Evolutionary conservation across 306 rosid genomes (phyloP).

Genomic region (Malus sylvestris): DNA sequence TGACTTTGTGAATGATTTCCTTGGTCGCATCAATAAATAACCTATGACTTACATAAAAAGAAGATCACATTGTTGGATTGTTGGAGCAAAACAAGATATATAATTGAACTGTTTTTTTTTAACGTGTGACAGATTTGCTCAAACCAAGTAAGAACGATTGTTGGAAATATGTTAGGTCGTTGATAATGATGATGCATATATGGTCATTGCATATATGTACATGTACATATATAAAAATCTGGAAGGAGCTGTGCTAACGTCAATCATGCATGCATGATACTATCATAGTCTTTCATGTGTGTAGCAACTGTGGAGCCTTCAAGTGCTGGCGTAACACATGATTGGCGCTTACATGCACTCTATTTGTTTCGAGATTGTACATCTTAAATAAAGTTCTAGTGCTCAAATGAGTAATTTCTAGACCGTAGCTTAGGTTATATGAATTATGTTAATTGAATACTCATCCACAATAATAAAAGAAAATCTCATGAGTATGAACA

Average conservation of each 20-base stretch:
- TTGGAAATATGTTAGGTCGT: not conserved
- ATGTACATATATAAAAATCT: too few species aligned
- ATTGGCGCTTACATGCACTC: not conserved
- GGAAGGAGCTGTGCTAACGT: not conserved
- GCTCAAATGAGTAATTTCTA: too few species aligned
- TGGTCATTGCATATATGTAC: not conserved
- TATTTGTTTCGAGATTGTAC: not conserved
- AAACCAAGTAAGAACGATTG: not conserved
- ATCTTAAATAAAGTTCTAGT: not conserved
- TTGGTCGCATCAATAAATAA: not conserved
- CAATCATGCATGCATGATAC: too few species aligned
- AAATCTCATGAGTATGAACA: not conserved
- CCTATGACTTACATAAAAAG: not conserved
- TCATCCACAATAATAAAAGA: too few species aligned
- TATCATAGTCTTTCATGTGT: not conserved
- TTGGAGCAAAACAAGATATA: not conserved
- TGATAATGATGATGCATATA: not conserved
- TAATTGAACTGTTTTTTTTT: not conserved
- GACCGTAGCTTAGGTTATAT: too few species aligned
- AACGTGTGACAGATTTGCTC: not conserved
- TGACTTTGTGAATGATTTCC: not conserved
- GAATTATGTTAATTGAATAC: too few species aligned
- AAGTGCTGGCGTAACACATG: not conserved
- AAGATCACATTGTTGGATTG: not conserved
- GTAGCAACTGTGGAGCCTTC: not conserved